These are phyloP conservation scores for Corynascus novoguineensis DNA, from an alignment of 495 filamentous ascomycete genomes.

Conservation along the genomic window DNA sequence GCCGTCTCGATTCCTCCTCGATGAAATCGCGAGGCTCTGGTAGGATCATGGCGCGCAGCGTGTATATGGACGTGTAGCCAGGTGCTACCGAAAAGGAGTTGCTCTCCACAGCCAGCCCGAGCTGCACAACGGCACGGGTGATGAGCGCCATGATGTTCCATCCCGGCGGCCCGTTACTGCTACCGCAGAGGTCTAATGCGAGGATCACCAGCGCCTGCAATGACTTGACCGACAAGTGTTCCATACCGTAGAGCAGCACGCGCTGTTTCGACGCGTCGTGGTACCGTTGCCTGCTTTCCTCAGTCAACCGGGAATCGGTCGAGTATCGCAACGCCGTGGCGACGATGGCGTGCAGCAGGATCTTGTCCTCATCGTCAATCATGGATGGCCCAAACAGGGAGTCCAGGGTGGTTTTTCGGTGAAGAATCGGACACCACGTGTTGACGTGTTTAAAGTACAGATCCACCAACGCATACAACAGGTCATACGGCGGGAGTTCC, in stretches of 20 bases:
- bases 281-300: slow-evolving; percentile 63
- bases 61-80: slow-evolving; percentile 76
- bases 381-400: slow-evolving; percentile 72
- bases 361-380: slow-evolving; percentile 72
- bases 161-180: slow-evolving; percentile 75
- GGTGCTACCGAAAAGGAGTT: slow-evolving; percentile 70
- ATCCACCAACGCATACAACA: slow-evolving; percentile 74
- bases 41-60: slow-evolving; percentile 70
- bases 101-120: slow-evolving; percentile 74
- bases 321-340: slow-evolving; percentile 81
- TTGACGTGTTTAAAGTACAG: slow-evolving; percentile 90
- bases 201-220: slow-evolving; percentile 81
- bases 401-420: slow-evolving; percentile 72
- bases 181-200: slow-evolving; percentile 70
- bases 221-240: slow-evolving; percentile 82
- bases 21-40: slow-evolving; percentile 79
- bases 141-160: slow-evolving; percentile 88
- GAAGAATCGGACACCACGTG: slow-evolving; percentile 84
- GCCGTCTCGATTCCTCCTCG: slow-evolving; percentile 76
- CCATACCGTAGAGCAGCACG: slow-evolving; percentile 75
- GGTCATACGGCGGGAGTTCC: slow-evolving; percentile 78
- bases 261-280: slow-evolving; percentile 77
- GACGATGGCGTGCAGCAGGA: slow-evolving; percentile 80
- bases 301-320: slow-evolving; percentile 63
- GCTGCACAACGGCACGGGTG: slow-evolving; percentile 75